Evolutionary conservation across 2,329 filamentous ascomycete species (phyloP).

Genomic region (Chrysoporthe cubensis): DNA sequence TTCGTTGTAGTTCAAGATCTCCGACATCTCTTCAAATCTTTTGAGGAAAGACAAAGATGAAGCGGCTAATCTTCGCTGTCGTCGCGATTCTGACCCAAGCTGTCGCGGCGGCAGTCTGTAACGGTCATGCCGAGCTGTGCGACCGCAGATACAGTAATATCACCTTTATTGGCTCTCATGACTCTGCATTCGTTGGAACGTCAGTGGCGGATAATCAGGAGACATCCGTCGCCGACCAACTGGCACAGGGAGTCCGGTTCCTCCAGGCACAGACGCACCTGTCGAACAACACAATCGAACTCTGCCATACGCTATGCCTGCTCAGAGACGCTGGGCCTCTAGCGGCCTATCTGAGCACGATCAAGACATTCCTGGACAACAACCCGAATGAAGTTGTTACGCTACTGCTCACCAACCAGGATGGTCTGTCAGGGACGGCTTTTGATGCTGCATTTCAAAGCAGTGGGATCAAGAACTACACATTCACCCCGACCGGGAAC

Average conservation of each 20-base stretch:
- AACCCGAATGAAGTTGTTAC: slow-evolving; percentile 66
- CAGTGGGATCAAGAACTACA: slow-evolving; percentile 60
- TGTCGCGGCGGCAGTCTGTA: slow-evolving; percentile 48
- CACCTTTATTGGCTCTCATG: slow-evolving; percentile 65
- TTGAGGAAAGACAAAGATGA: not conserved
- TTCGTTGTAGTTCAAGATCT: not conserved
- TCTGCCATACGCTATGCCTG: slow-evolving; percentile 69
- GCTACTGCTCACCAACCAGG: slow-evolving; percentile 65
- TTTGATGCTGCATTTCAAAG: slow-evolving; percentile 58
- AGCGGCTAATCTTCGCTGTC: not conserved
- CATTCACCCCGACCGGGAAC: slow-evolving; percentile 53
- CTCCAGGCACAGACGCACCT: slow-evolving; percentile 67
- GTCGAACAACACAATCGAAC: slow-evolving; percentile 53
- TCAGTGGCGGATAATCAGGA: slow-evolving; percentile 63
- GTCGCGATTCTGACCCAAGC: not conserved
- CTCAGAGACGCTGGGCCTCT: slow-evolving; percentile 63
- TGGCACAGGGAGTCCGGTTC: slow-evolving; percentile 66
- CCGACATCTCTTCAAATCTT: no score
- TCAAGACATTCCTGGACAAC: slow-evolving; percentile 64
- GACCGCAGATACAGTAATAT: slow-evolving; percentile 60
- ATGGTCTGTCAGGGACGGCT: slow-evolving; percentile 57
- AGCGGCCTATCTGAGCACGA: slow-evolving; percentile 54
- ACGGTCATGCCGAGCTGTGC: slow-evolving; percentile 61
- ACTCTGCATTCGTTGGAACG: slow-evolving; percentile 65
- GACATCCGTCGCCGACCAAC: slow-evolving; percentile 59